Percentiles rank a stretch among this genome's conserved stretches.
phyloP scores from a whole-genome alignment of 2,329 filamentous ascomycete species.

The Diplodia corticola region DNA sequence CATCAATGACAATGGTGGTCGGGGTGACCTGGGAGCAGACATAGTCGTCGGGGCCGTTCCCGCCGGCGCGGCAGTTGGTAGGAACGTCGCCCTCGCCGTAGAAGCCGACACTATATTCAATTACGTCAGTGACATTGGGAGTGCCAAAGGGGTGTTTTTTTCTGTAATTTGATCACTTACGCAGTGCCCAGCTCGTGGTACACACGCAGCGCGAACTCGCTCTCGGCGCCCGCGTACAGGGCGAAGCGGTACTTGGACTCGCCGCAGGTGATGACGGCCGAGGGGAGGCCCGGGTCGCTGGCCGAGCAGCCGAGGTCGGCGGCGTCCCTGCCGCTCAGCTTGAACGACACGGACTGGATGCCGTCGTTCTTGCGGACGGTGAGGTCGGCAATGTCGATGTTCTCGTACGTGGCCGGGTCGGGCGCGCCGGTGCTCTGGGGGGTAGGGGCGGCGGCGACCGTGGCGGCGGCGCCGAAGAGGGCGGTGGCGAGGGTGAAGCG shows the following conservation, averaged over 20 bases:
- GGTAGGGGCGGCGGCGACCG: background rate
- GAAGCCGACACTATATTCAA: background rate
- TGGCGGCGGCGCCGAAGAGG: slow-evolving; percentile 1
- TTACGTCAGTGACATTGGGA: background rate
- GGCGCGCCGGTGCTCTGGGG: background rate
- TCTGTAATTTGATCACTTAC: no score
- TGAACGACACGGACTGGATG: slow-evolving; percentile 17
- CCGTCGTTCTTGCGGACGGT: slow-evolving; percentile 19
- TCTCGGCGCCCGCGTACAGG: background rate
- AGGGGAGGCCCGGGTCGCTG: background rate
- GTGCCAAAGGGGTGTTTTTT: no score
- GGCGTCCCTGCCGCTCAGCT: slow-evolving; percentile 6
- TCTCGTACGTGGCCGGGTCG: slow-evolving; percentile 7
- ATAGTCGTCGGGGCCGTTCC: slow-evolving; percentile 18
- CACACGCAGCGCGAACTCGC: slow-evolving; percentile 10
- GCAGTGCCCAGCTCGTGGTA: slow-evolving; percentile 18
- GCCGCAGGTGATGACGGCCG: slow-evolving; percentile 13
- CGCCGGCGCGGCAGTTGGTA: slow-evolving; percentile 14
- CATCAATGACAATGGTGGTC: slow-evolving; percentile 11
- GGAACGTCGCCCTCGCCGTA: slow-evolving; percentile 4
- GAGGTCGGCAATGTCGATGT: slow-evolving; percentile 12
- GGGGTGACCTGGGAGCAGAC: slow-evolving; percentile 10
- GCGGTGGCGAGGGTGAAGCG: slow-evolving; percentile 36
- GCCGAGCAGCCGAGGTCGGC: slow-evolving; percentile 5
- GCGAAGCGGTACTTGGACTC: slow-evolving; percentile 18